Base-by-base conservation (phyloP, 208 protist species). In the Endotrypanum monterogeii region DNA sequence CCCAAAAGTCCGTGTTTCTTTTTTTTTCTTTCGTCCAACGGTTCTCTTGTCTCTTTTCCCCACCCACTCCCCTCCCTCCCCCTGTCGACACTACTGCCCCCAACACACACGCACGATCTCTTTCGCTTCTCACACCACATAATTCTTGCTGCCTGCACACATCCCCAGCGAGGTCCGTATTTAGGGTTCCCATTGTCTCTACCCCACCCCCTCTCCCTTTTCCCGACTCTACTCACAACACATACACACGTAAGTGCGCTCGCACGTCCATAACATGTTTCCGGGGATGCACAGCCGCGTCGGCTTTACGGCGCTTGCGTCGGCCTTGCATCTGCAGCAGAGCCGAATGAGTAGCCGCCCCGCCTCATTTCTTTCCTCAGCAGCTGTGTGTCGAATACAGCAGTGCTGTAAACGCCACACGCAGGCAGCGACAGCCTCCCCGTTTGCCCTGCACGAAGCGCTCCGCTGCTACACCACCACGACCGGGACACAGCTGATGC, bases 401-500 rank as follows among this genome's bases (percentile, higher is more conserved):
- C 58, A 62, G n/a, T 69, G 65, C 57, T 1, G 58, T n/a, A 2
- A 25, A 20, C 58, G 37, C 58, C 25, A 50, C 28, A 4, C n/a
- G 48, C n/a, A n/a, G 37, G 51, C 79, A 37, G 37, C 55, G 25
- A 37, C 58, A 0, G 39, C 68, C 18, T 23, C 73, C 14, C n/a
- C 60, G 3, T 30, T 55, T 25, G 44, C 75, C 3, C 72, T 75
- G 39, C 78, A 67, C 51, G 63, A 44, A 18, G 67, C 50, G 50
- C 25, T 67, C 44, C 73, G 79, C 65, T 3, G 46, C 51, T 74
- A 78, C 67, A 73, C 74, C 12, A 65, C 74, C 3, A 4, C 60
- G 16, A 79, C 80, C 9, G 62, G 63, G 2, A 23, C 61, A 61
- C 50, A 62, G 41, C 74, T 57, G 18, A 84, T 87, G 63, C 83